Conservation (phyloP, 805 yeast genomes). For the Hanseniaspora hatyaiensis region DNA sequence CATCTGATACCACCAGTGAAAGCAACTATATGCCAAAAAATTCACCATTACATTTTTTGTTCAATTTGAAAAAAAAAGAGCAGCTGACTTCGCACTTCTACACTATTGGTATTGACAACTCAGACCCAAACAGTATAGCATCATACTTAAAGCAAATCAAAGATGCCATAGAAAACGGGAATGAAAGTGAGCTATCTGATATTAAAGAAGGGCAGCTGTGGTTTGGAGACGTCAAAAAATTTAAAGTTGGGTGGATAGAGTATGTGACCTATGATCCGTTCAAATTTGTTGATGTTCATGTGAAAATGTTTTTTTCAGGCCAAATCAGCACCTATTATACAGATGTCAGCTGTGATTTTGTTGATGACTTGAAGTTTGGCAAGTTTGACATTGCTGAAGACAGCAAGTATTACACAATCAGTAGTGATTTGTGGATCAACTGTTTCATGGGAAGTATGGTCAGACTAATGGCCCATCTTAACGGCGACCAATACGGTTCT, state of each 20-base stretch:
- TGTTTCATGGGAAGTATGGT: slow-evolving; percentile 50
- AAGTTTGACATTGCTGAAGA: slow-evolving; percentile 26
- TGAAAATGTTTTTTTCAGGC: slow-evolving; percentile 67
- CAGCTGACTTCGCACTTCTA: slow-evolving; percentile 63
- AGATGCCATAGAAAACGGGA: slow-evolving; percentile 41
- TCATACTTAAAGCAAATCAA: slow-evolving; percentile 61
- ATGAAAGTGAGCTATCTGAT: background rate
- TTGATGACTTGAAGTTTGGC: slow-evolving; percentile 14
- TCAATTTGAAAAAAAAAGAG: slow-evolving; percentile 12
- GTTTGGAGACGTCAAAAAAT: slow-evolving; percentile 65
- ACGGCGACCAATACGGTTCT: slow-evolving; percentile 47
- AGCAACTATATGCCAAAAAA: background rate
- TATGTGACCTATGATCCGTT: slow-evolving; percentile 55
- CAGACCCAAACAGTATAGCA: slow-evolving; percentile 66
- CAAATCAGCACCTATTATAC: slow-evolving; percentile 46
- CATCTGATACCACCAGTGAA: slow-evolving; percentile 18
- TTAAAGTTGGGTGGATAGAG: slow-evolving; percentile 60
- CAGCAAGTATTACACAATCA: slow-evolving; percentile 26
- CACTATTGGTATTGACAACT: slow-evolving; percentile 63
- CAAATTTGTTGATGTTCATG: slow-evolving; percentile 55
- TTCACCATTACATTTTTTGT: slow-evolving; percentile 2
- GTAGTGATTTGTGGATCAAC: slow-evolving; percentile 52
- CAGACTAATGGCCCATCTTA: slow-evolving; percentile 43
- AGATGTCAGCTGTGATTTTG: slow-evolving; percentile 11
- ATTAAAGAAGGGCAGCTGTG: slow-evolving; percentile 46